Evolutionary conservation across 192 early-diverging fungal species (phyloP).

Genomic region (Backusella westeae): DNA sequence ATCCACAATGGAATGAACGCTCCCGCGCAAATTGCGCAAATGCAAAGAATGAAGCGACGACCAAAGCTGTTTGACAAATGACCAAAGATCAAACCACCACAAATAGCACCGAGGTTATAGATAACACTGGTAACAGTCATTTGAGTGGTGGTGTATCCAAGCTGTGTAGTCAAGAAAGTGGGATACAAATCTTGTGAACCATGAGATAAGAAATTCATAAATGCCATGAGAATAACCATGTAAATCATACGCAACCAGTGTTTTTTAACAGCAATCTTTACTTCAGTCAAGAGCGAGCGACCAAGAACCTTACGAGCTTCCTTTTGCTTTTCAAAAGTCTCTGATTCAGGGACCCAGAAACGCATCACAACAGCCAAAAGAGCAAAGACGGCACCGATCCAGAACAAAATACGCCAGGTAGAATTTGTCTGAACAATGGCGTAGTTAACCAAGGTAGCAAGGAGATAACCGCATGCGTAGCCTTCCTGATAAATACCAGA

Average conservation of each 20-base stretch:
- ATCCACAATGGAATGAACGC: conserved; percentile 71
- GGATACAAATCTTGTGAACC: conserved; percentile 74
- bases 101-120: conserved; percentile 63
- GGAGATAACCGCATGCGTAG: conserved; percentile 65
- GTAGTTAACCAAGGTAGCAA: conserved; percentile 63
- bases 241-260: conserved; percentile 58
- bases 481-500: conserved; percentile 71
- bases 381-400: conserved; percentile 59
- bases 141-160: conserved; percentile 49
- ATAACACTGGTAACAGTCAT: conserved; percentile 60
- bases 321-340: conserved; percentile 46
- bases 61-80: conserved; percentile 70
- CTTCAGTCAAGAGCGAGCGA: conserved; percentile 19
- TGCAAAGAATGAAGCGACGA: conserved; percentile 55
- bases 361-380: conserved; percentile 57
- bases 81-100: conserved; percentile 63
- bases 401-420: conserved; percentile 70
- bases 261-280: conserved; percentile 28
- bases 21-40: conserved; percentile 48
- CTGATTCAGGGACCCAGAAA: conserved; percentile 63
- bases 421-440: conserved; percentile 45
- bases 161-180: conserved; percentile 58
- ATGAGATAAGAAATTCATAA: conserved; percentile 71
- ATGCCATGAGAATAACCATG: conserved; percentile 56
- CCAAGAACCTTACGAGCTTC: conserved; percentile 27